Percentiles rank a stretch among this genome's conserved stretches.
Evolutionary conservation across 768 basidiomycete species (phyloP).

Genomic region (Lactifluus echinatus): DNA sequence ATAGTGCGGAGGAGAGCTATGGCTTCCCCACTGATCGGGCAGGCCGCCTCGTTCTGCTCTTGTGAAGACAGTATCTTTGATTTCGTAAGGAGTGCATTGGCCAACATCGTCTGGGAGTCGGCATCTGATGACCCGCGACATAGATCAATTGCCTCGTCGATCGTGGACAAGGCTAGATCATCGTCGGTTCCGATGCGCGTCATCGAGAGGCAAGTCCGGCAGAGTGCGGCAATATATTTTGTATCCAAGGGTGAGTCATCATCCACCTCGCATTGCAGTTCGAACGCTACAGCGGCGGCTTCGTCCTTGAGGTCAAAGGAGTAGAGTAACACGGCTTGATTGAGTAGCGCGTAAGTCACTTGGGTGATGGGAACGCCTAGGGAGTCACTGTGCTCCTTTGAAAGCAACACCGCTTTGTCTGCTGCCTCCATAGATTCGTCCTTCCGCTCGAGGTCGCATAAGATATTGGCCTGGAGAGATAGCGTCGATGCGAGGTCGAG

Average conservation of each 20-base stretch:
- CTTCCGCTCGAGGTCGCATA: constrained; percentile 2
- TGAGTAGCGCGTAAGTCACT: constrained; percentile 1
- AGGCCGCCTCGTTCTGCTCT: not conserved
- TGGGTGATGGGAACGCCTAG: not conserved
- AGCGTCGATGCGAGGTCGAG: not conserved
- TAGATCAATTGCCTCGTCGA: not conserved
- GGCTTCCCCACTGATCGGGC: not conserved
- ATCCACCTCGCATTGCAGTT: constrained; percentile 1
- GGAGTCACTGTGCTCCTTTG: not conserved
- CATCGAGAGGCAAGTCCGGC: not conserved
- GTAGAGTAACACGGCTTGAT: not conserved
- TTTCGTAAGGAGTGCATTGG: constrained; percentile 5
- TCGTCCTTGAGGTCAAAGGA: not conserved
- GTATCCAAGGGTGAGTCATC: not conserved
- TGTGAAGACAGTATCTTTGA: constrained; percentile 5
- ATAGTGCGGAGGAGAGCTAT: not conserved
- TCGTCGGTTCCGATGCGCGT: not conserved
- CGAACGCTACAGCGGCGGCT: not conserved
- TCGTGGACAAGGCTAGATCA: not conserved
- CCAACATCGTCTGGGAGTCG: not conserved
- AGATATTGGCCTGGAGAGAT: constrained; percentile 1
- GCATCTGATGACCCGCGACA: not conserved
- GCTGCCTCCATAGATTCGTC: not conserved
- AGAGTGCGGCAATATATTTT: not conserved
- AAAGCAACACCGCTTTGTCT: not conserved